Conservation (phyloP, 2,329 filamentous ascomycete species). For the Scedosporium aurantiacum region DNA sequence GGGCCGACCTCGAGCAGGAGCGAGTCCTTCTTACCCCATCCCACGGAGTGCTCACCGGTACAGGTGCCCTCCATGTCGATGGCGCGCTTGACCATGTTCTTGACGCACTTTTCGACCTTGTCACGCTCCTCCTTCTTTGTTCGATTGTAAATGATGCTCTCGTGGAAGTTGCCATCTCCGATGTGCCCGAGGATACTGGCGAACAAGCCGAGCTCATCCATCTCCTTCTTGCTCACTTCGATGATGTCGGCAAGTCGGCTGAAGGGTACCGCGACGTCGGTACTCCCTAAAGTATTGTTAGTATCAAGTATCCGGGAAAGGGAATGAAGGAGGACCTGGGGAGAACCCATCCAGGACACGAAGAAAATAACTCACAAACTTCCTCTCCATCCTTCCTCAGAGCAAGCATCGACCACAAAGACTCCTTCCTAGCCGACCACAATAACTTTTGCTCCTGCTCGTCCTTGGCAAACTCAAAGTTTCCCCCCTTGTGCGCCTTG, state of each 20-base stretch:
- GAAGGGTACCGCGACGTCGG: conserved; percentile 75
- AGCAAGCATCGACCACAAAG: conserved; percentile 73
- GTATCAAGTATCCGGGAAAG: neutral
- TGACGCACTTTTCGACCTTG: conserved; percentile 70
- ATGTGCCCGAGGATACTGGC: conserved; percentile 83
- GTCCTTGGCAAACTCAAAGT: conserved; percentile 67
- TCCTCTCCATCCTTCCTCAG: conserved; percentile 55
- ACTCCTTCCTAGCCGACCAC: conserved; percentile 74
- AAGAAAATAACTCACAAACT: conserved; percentile 48
- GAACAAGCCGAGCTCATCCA: conserved; percentile 77
- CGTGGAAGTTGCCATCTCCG: conserved; percentile 90
- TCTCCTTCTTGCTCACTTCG: conserved; percentile 79
- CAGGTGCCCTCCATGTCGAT: conserved; percentile 91
- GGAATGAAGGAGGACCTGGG: neutral
- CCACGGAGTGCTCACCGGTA: conserved; percentile 79
- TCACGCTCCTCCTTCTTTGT: conserved; percentile 56
- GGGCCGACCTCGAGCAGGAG: conserved; percentile 68
- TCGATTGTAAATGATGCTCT: conserved; percentile 79
- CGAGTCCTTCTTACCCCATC: conserved; percentile 75
- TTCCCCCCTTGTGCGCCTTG: conserved; percentile 48
- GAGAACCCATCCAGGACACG: neutral
- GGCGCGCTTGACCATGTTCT: conserved; percentile 84
- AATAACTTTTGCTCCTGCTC: conserved; percentile 61
- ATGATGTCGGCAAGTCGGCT: conserved; percentile 61
- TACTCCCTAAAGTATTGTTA: conserved; percentile 46